Base-by-base conservation (phyloP, 441 rosid species). In the Jatropha podagrica region DNA sequence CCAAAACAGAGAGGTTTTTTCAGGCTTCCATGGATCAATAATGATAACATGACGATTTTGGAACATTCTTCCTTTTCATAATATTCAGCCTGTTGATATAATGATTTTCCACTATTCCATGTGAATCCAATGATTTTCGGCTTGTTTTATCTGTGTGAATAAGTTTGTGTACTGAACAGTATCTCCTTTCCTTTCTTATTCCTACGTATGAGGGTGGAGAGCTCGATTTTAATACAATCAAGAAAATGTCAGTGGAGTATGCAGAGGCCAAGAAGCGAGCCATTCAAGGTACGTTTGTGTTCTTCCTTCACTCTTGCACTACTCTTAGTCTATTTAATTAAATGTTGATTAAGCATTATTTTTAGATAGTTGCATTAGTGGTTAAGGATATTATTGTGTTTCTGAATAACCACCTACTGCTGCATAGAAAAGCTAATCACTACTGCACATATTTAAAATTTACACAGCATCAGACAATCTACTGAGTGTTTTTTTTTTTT, bases 201-300 rank as follows among this genome's bases (percentile, higher is more conserved):
- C 40, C 63, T 56, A 42, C 75, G 46, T 68, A 26, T 71, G 63
- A 94, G 98, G 92, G 87, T 64, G 68, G 18, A 52, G 91, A 88
- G 72, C 75, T 92, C 79, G 91, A 84, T 79, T 56, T 88, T 72
- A 67, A 78, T 40, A 71, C 68, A 69, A 56, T 91, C 23, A 85
- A 86, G 76, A 87, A 81, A 77, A 75, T 79, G 83, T 84, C 93
- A 61, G 74, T 56, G 6, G 91, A 83, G 51, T 92, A 94, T 81
- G 89, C 87, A 12, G 83, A 85, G 73, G 88, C 91, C 67, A 94
- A 92, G 88, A 87, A 85, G 74, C 86, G 68, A 38, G 92, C 92
- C 69, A 79, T 91, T 41, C 62, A 79, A 88, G 87, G 98, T 94
- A 75, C 71, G n/a, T 32, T 77, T 66, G 12, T 20, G 3, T 3